These are phyloP conservation scores for Eimeria sp. DNA, from an alignment of 169 alveolate genomes.

Conservation along the genomic window DNA sequence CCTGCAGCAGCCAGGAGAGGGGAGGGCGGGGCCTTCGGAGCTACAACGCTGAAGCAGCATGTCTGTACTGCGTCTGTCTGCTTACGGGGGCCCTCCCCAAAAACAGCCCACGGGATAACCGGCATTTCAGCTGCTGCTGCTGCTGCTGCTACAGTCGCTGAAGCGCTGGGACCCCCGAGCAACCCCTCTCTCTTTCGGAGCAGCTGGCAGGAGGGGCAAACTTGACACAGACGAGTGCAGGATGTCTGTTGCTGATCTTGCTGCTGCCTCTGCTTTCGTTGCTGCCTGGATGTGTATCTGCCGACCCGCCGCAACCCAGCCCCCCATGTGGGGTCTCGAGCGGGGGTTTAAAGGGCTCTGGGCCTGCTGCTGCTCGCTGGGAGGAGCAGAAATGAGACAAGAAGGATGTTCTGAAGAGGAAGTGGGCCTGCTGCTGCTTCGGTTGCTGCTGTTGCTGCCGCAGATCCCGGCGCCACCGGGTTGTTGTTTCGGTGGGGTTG, in stretches of 20 bases:
- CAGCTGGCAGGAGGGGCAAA: not conserved
- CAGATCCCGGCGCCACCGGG: not conserved
- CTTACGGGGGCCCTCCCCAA: conserved; percentile 30
- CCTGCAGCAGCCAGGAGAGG: not conserved
- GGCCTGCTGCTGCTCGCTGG: not conserved
- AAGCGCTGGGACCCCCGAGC: not conserved
- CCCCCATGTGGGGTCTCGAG: not conserved
- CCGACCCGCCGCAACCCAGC: not conserved
- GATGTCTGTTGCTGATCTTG: not conserved
- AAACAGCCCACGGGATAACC: conserved; percentile 2
- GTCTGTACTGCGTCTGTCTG: conserved; percentile 8
- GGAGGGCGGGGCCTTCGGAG: conserved; percentile 13
- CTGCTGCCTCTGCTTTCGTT: conserved; percentile 10
- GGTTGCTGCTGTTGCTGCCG: not conserved
- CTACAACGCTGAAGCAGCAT: conserved; percentile 1
- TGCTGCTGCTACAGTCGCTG: conserved; percentile 5
- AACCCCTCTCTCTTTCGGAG: not conserved
- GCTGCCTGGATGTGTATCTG: not conserved
- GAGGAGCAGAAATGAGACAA: not conserved
- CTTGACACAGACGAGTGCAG: not conserved
- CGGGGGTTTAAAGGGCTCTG: not conserved
- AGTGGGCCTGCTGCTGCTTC: not conserved
- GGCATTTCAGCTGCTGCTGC: conserved; percentile 57
- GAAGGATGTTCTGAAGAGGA: not conserved
- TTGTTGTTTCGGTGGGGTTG: conserved; percentile 27